A percentile compares a stretch with the other conserved stretches of the same genome.
Evolutionary conservation across 371 early-diverging fungal species (phyloP).

Genomic region (Entomophthora muscae): DNA sequence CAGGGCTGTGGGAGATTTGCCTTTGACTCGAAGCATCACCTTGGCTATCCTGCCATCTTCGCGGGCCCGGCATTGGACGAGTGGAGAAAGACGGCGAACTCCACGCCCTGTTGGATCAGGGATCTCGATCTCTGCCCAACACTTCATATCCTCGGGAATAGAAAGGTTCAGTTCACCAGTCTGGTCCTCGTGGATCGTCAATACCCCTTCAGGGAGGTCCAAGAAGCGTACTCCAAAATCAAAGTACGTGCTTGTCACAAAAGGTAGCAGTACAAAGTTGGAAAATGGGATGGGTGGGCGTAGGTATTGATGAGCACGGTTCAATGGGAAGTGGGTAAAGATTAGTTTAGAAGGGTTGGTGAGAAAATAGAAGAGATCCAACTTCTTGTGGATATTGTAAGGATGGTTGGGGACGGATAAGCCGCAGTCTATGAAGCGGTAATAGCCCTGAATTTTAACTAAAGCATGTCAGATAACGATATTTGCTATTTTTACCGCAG

Average conservation of each 20-base stretch:
- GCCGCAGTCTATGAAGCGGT: constrained; percentile 40
- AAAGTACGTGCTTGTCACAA: constrained; percentile 16
- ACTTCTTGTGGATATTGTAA: constrained; percentile 12
- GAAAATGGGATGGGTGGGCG: constrained; percentile 14
- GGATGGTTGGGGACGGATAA: constrained; percentile 21
- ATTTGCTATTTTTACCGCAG: constrained; percentile 16
- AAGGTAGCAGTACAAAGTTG: constrained; percentile 15
- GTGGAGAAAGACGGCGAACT: not conserved
- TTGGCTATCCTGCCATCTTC: not conserved
- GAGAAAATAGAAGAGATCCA: constrained; percentile 17
- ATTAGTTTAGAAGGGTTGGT: constrained; percentile 15
- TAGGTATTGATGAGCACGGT: constrained; percentile 16
- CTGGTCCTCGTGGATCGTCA: constrained; percentile 16
- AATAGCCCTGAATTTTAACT: constrained; percentile 37
- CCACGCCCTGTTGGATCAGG: not conserved
- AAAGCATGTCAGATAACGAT: not conserved
- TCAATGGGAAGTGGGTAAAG: constrained; percentile 15
- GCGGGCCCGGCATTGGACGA: not conserved
- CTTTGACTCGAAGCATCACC: constrained; percentile 1
- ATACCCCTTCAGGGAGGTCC: constrained; percentile 14
- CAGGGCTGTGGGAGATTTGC: not conserved
- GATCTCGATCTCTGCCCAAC: not conserved
- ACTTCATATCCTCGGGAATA: constrained; percentile 8
- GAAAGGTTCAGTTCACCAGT: constrained; percentile 15
- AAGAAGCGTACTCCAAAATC: constrained; percentile 16